Conservation (phyloP, 768 basidiomycete genomes). For the Mycena floridula region DNA sequence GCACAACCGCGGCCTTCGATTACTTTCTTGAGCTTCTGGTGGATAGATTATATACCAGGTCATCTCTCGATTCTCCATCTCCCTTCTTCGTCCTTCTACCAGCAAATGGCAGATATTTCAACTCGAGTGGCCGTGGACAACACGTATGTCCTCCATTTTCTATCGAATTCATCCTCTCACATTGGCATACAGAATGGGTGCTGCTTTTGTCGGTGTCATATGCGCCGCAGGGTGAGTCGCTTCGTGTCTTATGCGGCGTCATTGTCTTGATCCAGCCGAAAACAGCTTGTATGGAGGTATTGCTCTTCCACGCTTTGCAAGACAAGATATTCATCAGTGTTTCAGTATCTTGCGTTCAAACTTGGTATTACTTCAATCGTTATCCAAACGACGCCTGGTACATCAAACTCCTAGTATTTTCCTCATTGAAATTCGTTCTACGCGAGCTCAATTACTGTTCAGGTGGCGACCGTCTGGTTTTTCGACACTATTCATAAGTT, state of each 20-base stretch:
- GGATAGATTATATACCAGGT: too few relatives aligned
- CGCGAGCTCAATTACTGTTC: neutral
- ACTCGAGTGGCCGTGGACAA: slow-evolving; percentile 22
- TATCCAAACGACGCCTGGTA: slow-evolving; percentile 47
- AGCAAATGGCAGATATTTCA: neutral
- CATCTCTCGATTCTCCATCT: too few relatives aligned
- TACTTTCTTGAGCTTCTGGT: slow-evolving; percentile 5
- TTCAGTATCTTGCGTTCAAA: slow-evolving; percentile 50
- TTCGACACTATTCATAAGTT: slow-evolving; percentile 49
- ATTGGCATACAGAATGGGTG: slow-evolving; percentile 51
- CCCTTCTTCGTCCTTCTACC: neutral
- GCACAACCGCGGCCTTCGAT: slow-evolving; percentile 3
- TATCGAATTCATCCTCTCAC: too few relatives aligned
- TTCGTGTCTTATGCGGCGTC: too few relatives aligned
- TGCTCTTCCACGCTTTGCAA: slow-evolving; percentile 3
- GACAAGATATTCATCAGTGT: slow-evolving; percentile 1
- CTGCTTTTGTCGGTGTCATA: slow-evolving; percentile 44
- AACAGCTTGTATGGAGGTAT: slow-evolving; percentile 49
- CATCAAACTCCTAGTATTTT: slow-evolving; percentile 41
- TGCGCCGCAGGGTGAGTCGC: slow-evolving; percentile 36
- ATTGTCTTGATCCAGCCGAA: neutral
- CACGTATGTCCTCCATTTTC: slow-evolving; percentile 28
- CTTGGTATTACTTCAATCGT: slow-evolving; percentile 48
- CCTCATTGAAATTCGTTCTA: neutral
- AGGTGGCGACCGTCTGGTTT: slow-evolving; percentile 43